A percentile compares a stretch with the other conserved stretches of the same genome.
These are phyloP conservation scores for Ottelia alismoides DNA, from an alignment of 106 monocot species.

Conservation along the genomic window DNA sequence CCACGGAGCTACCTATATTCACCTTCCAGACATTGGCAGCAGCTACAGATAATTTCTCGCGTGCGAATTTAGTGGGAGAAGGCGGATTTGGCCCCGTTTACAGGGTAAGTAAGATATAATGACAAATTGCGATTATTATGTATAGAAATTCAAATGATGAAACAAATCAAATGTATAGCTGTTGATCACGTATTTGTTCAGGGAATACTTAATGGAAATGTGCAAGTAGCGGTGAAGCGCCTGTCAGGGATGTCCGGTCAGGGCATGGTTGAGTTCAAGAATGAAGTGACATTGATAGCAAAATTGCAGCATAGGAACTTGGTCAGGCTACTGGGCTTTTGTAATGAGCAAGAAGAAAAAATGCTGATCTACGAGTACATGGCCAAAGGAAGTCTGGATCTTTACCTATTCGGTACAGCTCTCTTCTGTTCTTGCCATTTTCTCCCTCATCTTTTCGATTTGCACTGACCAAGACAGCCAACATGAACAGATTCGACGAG, in stretches of 20 bases:
- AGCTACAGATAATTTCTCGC: background rate
- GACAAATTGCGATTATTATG: background rate
- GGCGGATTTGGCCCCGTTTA: constrained; percentile 6
- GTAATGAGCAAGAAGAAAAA: background rate
- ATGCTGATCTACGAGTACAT: constrained; percentile 1
- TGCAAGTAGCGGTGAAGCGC: background rate
- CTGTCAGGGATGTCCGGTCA: background rate
- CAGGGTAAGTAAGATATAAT: background rate
- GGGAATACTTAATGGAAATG: background rate
- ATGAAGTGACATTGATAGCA: background rate
- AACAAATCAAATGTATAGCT: background rate
- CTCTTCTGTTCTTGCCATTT: too few relatives aligned
- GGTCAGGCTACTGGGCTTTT: constrained; percentile 2
- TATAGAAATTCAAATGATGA: background rate
- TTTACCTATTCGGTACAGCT: background rate
- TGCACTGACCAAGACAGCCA: too few relatives aligned
- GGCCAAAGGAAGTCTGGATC: background rate
- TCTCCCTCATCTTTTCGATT: too few relatives aligned
- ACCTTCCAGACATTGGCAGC: background rate
- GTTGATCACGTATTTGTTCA: background rate
- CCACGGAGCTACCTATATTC: background rate
- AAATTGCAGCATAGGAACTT: constrained; percentile 1
- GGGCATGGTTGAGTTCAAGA: background rate
- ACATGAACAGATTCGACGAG: too few relatives aligned
- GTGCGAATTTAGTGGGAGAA: background rate